Percentiles rank a stretch among this genome's conserved stretches.
phyloP scores from a whole-genome alignment of 164 flowering plant genomes.

The Echeveria elegans region DNA sequence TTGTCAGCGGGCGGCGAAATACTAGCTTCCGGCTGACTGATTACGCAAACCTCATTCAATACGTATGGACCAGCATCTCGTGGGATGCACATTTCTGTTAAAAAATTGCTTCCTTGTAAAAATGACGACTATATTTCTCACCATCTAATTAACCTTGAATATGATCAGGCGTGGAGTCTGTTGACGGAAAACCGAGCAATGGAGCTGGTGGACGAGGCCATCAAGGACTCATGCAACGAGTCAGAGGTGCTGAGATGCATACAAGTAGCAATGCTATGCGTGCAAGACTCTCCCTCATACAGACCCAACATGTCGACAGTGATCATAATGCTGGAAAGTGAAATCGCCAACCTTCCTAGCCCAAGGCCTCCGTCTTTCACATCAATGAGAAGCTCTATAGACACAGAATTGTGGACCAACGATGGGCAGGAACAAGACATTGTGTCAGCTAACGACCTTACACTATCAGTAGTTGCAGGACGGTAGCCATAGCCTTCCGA shows the following conservation, averaged over 20 bases:
- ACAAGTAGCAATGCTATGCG: neutral
- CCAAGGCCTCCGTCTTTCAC: slow-evolving; percentile 15
- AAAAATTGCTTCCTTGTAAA: too few species aligned
- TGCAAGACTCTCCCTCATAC: neutral
- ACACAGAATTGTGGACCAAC: slow-evolving; percentile 8
- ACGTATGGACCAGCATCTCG: neutral
- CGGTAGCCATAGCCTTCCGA: too few species aligned
- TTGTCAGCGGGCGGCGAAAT: neutral
- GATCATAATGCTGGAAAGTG: neutral
- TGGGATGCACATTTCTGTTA: too few species aligned
- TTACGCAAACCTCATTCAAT: neutral
- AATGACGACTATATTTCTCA: too few species aligned
- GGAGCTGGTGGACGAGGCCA: neutral
- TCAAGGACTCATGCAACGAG: neutral
- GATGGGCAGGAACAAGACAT: slow-evolving; percentile 18
- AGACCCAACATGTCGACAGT: neutral
- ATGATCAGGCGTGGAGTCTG: neutral
- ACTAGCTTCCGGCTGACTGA: neutral
- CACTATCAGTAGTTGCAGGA: too few species aligned
- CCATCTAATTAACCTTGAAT: too few species aligned
- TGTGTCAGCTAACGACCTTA: slow-evolving; percentile 21
- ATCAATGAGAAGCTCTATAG: slow-evolving; percentile 21
- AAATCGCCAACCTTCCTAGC: neutral
- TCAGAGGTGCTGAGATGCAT: neutral
- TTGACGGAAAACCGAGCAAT: neutral